Evolutionary conservation across 2,329 filamentous ascomycete genomes (phyloP).

Genomic region (Dothiorella sarmentorum): DNA sequence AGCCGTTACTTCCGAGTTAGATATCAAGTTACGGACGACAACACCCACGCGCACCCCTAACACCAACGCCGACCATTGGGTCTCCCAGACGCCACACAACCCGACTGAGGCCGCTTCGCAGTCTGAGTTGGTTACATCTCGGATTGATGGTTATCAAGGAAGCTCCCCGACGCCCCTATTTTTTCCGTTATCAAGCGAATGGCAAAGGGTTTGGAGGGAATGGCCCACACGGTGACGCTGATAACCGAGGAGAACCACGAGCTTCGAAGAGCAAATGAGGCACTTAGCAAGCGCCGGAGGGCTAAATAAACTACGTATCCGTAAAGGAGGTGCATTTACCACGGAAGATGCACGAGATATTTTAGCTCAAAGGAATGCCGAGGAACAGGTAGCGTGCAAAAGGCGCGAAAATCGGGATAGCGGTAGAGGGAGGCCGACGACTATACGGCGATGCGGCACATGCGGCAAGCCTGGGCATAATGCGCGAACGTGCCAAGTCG

Average conservation of each 20-base stretch:
- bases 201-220: neutral
- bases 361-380: neutral
- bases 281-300: slow-evolving; percentile 15
- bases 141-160: neutral
- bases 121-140: neutral
- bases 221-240: neutral
- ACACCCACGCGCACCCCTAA: slow-evolving; percentile 1
- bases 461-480: slow-evolving; percentile 15
- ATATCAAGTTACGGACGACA: slow-evolving; percentile 22
- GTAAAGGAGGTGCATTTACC: neutral
- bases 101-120: neutral
- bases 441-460: neutral
- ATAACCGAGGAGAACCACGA: neutral
- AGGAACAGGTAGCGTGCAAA: neutral
- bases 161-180: slow-evolving; percentile 14
- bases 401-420: neutral
- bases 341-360: slow-evolving; percentile 2
- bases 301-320: slow-evolving; percentile 17
- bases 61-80: neutral
- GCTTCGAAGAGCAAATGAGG: slow-evolving; percentile 11
- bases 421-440: neutral
- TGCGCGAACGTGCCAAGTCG: slow-evolving; percentile 6
- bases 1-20: slow-evolving; percentile 31
- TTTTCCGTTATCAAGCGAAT: neutral
- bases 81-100: slow-evolving; percentile 14